Conservation (phyloP, 305 asterid species). For the Fraxinus dipetala region DNA sequence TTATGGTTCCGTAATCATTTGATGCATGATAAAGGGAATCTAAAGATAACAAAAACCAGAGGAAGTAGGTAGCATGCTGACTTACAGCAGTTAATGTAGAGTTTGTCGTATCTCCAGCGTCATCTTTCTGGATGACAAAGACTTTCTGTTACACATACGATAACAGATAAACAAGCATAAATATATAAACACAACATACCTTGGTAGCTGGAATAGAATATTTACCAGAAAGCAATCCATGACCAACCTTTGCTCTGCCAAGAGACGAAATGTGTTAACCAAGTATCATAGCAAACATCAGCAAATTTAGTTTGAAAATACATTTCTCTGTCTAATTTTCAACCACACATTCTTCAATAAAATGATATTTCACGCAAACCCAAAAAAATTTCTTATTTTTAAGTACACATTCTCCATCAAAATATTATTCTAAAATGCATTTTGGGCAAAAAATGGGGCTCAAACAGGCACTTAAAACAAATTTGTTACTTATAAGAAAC, state of each 20-base stretch:
- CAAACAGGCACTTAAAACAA: not conserved
- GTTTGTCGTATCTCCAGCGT: constrained; percentile 36
- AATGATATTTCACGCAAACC: no score
- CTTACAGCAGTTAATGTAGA: constrained; percentile 47
- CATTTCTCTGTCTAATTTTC: no score
- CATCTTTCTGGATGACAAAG: constrained; percentile 44
- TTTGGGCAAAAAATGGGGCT: no score
- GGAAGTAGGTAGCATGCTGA: not conserved
- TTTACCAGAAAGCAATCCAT: constrained; percentile 95
- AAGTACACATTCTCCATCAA: no score
- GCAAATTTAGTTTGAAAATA: not conserved
- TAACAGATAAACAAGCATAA: constrained; percentile 4
- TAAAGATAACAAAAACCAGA: constrained; percentile 1
- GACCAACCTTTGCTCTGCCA: constrained; percentile 82
- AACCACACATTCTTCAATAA: no score
- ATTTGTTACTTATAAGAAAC: not conserved
- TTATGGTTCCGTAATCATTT: not conserved
- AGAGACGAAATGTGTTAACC: constrained; percentile 20
- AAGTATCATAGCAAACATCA: constrained; percentile 2
- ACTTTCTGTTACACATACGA: constrained; percentile 18
- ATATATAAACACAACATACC: constrained; percentile 41
- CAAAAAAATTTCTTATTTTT: no score
- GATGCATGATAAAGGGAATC: constrained; percentile 5
- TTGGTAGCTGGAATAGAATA: constrained; percentile 64
- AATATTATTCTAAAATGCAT: no score